A percentile compares a stretch with the other conserved stretches of the same genome.
phyloP scores from a whole-genome alignment of 2,329 filamentous ascomycete genomes.

The Sporothrix sp. region DNA sequence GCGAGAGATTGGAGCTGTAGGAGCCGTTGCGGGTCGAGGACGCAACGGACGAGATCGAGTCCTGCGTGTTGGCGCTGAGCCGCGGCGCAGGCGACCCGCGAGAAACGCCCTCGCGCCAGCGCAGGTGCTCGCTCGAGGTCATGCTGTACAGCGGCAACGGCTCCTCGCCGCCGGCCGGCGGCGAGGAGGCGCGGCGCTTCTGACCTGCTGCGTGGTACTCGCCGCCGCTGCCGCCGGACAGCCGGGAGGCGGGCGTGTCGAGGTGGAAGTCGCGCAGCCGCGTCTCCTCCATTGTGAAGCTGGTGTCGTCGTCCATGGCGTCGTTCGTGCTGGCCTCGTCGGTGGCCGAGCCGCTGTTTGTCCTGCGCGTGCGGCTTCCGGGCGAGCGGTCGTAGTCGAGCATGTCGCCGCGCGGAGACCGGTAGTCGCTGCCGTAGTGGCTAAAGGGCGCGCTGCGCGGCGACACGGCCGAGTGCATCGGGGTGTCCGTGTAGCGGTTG shows the following conservation, averaged over 20 bases:
- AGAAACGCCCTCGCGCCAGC: slow-evolving; percentile 38
- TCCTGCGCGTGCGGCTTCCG: slow-evolving; percentile 36
- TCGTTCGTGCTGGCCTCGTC: slow-evolving; percentile 40
- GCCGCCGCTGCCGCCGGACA: slow-evolving; percentile 15
- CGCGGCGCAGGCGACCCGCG: slow-evolving; percentile 45
- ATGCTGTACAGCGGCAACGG: slow-evolving; percentile 24
- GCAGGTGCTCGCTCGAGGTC: slow-evolving; percentile 34
- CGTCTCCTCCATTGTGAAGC: slow-evolving; percentile 38
- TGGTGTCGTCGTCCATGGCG: slow-evolving; percentile 40
- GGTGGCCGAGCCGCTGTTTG: slow-evolving; percentile 35
- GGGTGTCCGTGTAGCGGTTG: slow-evolving; percentile 35
- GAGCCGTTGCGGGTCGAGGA: slow-evolving; percentile 37
- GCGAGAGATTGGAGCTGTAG: slow-evolving; percentile 37
- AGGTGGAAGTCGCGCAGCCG: slow-evolving; percentile 34
- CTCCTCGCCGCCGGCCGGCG: slow-evolving; percentile 40
- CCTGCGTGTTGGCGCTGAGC: slow-evolving; percentile 37
- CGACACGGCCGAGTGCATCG: slow-evolving; percentile 39
- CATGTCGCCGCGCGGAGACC: slow-evolving; percentile 33
- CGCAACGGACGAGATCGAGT: slow-evolving; percentile 36
- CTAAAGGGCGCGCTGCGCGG: slow-evolving; percentile 36
- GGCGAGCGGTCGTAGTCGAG: slow-evolving; percentile 38
- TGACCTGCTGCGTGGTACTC: slow-evolving; percentile 36
- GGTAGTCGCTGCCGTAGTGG: slow-evolving; percentile 27
- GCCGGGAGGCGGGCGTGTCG: slow-evolving; percentile 29
- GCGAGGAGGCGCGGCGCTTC: slow-evolving; percentile 48